Conservation (phyloP, 192 early-diverging fungal genomes). For the Linnemannia exigua region DNA sequence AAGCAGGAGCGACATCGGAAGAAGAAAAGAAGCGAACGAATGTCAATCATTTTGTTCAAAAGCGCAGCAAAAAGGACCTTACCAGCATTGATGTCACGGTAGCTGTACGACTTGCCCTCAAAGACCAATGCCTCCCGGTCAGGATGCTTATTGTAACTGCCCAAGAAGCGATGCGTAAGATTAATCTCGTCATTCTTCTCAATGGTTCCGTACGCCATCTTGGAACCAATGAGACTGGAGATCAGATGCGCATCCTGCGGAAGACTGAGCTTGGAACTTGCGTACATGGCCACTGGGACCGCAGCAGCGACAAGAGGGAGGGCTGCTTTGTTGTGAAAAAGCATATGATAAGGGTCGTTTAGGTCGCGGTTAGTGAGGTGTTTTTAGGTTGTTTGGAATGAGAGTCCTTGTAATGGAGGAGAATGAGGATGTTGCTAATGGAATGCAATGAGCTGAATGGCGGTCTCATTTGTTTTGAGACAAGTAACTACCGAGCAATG, state of each 20-base stretch:
- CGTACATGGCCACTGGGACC: constrained; percentile 61
- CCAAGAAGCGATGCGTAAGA: constrained; percentile 59
- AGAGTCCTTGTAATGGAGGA: background rate
- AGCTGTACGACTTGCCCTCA: constrained; percentile 63
- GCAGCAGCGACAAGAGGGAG: constrained; percentile 51
- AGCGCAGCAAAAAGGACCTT: constrained; percentile 8
- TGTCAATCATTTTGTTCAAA: background rate
- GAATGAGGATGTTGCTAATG: background rate
- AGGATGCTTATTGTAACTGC: constrained; percentile 49
- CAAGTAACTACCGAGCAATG: background rate
- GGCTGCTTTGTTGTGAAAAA: background rate
- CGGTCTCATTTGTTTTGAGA: background rate
- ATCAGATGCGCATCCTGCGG: constrained; percentile 54
- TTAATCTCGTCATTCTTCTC: constrained; percentile 55
- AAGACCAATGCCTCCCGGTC: constrained; percentile 59
- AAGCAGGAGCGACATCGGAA: too few species aligned
- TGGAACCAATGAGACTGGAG: constrained; percentile 14
- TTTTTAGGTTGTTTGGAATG: background rate
- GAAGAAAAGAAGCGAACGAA: too few species aligned
- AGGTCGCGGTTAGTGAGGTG: background rate
- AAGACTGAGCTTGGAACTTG: constrained; percentile 57
- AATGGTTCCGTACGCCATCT: constrained; percentile 36
- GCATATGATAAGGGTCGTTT: background rate
- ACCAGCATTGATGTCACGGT: constrained; percentile 61
- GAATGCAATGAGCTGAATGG: background rate